Conservation (phyloP, 139 green algal genomes). For the Pseudopediastrum boryanum region DNA sequence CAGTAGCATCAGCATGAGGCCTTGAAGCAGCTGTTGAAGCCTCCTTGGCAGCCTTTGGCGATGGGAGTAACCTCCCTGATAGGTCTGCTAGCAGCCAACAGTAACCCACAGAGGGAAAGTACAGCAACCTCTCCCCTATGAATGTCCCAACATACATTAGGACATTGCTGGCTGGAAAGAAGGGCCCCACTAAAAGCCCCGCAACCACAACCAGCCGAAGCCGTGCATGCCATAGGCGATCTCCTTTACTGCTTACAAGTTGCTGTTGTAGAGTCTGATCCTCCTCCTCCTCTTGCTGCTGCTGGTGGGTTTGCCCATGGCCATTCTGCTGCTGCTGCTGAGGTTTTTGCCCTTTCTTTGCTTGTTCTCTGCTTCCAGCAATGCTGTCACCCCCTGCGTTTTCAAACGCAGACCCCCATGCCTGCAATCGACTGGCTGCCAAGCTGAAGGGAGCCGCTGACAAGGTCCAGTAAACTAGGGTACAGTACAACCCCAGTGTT, state of each 20-base stretch:
- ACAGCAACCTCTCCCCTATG: constrained; percentile 83
- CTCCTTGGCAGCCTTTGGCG: neutral
- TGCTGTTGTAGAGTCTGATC: neutral
- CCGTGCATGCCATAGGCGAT: constrained; percentile 15
- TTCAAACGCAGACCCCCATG: neutral
- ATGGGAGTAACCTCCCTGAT: constrained; percentile 29
- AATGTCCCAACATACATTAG: constrained; percentile 87
- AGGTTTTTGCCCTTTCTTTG: constrained; percentile 1
- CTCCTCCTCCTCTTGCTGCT: neutral
- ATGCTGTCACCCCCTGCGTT: neutral
- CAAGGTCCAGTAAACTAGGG: constrained; percentile 24
- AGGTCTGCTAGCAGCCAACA: constrained; percentile 65
- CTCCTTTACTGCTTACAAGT: neutral
- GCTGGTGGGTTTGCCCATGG: too few relatives aligned
- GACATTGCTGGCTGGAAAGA: constrained; percentile 80
- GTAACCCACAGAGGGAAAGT: constrained; percentile 76
- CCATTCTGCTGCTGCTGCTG: constrained; percentile 7
- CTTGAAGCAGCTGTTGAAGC: neutral
- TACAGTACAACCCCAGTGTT: constrained; percentile 51
- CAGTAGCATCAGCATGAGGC: too few relatives aligned
- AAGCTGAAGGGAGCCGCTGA: constrained; percentile 36
- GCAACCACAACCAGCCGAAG: constrained; percentile 64
- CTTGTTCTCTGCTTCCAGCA: neutral
- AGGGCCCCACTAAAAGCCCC: constrained; percentile 69
- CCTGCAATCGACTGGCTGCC: constrained; percentile 34